Evolutionary conservation across 306 rosid species (phyloP).

Genomic region (Quercus berberidifolia): DNA sequence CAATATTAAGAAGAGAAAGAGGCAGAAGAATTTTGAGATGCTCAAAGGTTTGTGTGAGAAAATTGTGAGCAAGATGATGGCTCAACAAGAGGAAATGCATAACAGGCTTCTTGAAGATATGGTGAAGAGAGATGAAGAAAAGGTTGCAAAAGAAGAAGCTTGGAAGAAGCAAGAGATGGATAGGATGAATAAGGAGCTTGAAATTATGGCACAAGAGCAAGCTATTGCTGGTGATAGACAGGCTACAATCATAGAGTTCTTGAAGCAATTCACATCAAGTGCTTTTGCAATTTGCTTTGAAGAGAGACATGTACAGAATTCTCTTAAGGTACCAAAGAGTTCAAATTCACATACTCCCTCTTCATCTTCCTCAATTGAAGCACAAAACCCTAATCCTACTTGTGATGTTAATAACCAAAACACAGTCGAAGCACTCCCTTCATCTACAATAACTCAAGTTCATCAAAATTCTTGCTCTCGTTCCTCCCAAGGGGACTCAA

Average conservation of each 20-base stretch:
- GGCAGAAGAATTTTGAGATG: slow-evolving; percentile 48
- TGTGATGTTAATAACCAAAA: not conserved
- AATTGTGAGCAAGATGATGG: slow-evolving; percentile 67
- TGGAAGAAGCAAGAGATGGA: slow-evolving; percentile 80
- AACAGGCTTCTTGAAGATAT: slow-evolving; percentile 63
- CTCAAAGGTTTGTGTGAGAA: slow-evolving; percentile 67
- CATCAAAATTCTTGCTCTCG: slow-evolving; percentile 17
- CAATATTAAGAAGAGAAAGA: slow-evolving; percentile 41
- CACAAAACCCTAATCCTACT: slow-evolving; percentile 35
- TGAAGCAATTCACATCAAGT: slow-evolving; percentile 48
- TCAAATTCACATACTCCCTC: not conserved
- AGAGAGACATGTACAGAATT: not conserved
- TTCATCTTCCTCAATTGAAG: slow-evolving; percentile 11
- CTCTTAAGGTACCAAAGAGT: slow-evolving; percentile 7
- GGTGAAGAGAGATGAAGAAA: slow-evolving; percentile 68
- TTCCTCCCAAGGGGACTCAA: not conserved
- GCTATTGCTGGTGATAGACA: slow-evolving; percentile 64
- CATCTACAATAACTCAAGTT: slow-evolving; percentile 13
- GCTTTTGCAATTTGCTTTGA: slow-evolving; percentile 2
- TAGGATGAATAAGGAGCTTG: slow-evolving; percentile 72
- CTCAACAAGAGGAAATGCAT: slow-evolving; percentile 77
- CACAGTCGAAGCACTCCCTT: slow-evolving; percentile 9
- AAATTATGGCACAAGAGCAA: slow-evolving; percentile 63
- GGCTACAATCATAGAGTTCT: slow-evolving; percentile 51
- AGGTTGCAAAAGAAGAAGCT: slow-evolving; percentile 60